Evolutionary conservation across 306 rosid genomes (phyloP), one percentile per base, ranked within the genome.

Genomic region (Psophocarpus tetragonolobus): DNA sequence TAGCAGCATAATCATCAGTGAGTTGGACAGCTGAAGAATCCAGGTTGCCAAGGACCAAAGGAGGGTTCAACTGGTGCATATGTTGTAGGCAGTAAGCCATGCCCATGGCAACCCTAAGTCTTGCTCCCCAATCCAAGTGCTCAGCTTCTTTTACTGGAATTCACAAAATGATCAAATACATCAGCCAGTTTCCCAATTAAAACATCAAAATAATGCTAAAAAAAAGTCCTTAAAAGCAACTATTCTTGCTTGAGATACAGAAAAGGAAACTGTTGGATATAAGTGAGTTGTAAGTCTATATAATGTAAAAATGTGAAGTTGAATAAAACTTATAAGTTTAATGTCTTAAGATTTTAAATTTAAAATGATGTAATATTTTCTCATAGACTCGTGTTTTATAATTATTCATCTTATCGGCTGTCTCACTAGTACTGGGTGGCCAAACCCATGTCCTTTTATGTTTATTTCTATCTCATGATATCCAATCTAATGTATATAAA

Each of bases 71-170:
- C 75, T 85, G 97, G 86, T 95, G 99, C 89, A 95, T 75, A 48
- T 92, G 80, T 68, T 91, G 97, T 6, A 95, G 87, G 84, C 94
- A 91, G 88, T 91, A 92, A 58, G 96, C 90, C 86, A 84, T 84
- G 62, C 99, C 99, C 90, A 90, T 88, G 33, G 91, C 88, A 50
- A 88, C 85, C 81, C 99, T 86, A 9, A 91, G 83, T 58, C 97
- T 88, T 87, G 93, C 88, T 77, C 29, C 84, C 99, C 97, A 96
- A 82, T 96, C 93, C 89, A 96, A 83, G 85, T 96, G 98, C 85
- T 96, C 99, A 3, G 97, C 89, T 85, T 95, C 99, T 87, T 83
- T 78, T 72, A 90, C 99, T 95, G 94, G 82, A 85, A 70, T 68
- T 66, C 9, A 20, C 72, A 82, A 74, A n/a, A 67, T 18, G 39